Evolutionary conservation across 2,329 filamentous ascomycete genomes (phyloP).

Genomic region (Ceratocystis harringtonii): DNA sequence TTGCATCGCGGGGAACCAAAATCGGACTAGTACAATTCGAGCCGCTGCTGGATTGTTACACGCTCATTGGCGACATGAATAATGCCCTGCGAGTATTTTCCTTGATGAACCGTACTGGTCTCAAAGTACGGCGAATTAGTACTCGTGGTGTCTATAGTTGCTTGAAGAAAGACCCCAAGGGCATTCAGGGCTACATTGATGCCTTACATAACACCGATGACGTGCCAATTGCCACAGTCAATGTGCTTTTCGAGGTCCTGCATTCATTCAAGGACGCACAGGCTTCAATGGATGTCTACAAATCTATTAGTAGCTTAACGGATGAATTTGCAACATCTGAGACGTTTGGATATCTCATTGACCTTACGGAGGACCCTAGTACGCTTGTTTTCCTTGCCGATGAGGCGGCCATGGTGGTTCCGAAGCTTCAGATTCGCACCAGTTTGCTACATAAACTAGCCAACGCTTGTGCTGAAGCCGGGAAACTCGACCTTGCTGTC

Average conservation of each 20-base stretch:
- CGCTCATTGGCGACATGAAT: conserved; percentile 41
- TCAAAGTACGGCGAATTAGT: conserved; percentile 40
- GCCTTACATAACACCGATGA: conserved; percentile 33
- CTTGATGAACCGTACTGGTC: conserved; percentile 54
- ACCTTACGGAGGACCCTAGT: background rate
- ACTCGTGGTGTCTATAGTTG: conserved; percentile 47
- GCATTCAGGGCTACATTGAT: conserved; percentile 37
- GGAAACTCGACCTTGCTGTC: conserved; percentile 25
- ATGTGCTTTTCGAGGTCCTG: conserved; percentile 25
- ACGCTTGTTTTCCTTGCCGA: conserved; percentile 12
- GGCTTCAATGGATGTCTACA: conserved; percentile 18
- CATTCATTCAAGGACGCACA: conserved; percentile 15
- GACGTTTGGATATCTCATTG: conserved; percentile 14
- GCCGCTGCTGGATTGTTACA: conserved; percentile 57
- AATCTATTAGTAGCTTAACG: conserved; percentile 17
- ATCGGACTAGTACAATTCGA: conserved; percentile 63
- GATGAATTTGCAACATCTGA: conserved; percentile 18
- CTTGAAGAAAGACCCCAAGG: conserved; percentile 33
- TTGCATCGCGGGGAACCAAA: conserved; percentile 42
- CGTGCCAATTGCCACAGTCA: conserved; percentile 25
- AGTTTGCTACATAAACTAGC: conserved; percentile 21
- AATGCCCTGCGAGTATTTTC: conserved; percentile 55
- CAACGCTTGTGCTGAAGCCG: conserved; percentile 21
- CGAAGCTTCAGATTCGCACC: conserved; percentile 12
- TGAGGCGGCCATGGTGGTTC: conserved; percentile 10